Evolutionary conservation across 139 green algal species (phyloP), one percentile per base, ranked within the genome.

Genomic region (Chlorella sp.): DNA sequence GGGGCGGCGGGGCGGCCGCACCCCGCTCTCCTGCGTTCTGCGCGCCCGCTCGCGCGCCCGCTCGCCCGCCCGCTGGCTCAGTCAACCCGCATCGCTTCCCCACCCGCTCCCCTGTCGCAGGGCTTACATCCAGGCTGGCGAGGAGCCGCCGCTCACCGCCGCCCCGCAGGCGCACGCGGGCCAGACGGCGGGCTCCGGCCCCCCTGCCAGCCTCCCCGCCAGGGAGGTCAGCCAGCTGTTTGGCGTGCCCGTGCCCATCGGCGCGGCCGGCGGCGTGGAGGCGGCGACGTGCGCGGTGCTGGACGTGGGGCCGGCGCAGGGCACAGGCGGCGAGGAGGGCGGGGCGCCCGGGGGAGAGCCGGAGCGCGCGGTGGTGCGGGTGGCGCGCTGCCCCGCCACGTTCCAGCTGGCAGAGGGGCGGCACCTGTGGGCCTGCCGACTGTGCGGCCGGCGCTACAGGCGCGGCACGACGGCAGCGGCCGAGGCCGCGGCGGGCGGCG

Each of bases 311-410:
- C n/a, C n/a, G n/a, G n/a, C n/a, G n/a, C n/a, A n/a, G n/a, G n/a
- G n/a, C n/a, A n/a, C n/a, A n/a, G n/a, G n/a, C n/a, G n/a, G n/a
- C n/a, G n/a, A n/a, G n/a, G n/a, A n/a, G n/a, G n/a, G n/a, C n/a
- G n/a, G n/a, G n/a, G n/a, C 5, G n/a, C 53, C 69, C 27, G 35
- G 14, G 40, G 8, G n/a, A 6, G n/a, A 17, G 8, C 17, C 60
- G 2, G 19, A 67, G 31, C 33, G 41, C 1, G 68, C 33, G 0
- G 60, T 45, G 5, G 74, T 63, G 17, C 2, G 1, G 53, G 38
- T 83, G 50, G 41, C 69, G 27, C 62, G 77, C 38, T 83, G 77
- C 36, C 70, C 77, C 25, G 61, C 69, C 35, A 61, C 77, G 23
- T 60, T 83, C 53, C 42, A 55, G 48, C 60, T 77, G 33, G 55